Evolutionary conservation across 306 rosid genomes (phyloP).

Genomic region (Aeschynomene evenia): DNA sequence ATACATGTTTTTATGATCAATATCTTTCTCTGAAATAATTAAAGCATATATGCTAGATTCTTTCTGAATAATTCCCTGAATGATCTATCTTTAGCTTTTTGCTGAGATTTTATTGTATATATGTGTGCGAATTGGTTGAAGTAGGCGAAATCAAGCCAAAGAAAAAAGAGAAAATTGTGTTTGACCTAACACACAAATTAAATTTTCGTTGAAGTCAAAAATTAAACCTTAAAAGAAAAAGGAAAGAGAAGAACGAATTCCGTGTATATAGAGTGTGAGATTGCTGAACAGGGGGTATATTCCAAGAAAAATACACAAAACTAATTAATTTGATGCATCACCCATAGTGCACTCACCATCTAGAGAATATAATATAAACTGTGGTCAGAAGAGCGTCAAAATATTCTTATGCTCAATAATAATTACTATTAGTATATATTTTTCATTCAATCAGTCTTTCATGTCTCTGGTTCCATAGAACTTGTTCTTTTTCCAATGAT

Average conservation of each 20-base stretch:
- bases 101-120: not conserved
- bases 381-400: slow-evolving; percentile 28
- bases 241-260: not conserved
- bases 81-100: too few species aligned
- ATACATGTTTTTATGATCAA: not conserved
- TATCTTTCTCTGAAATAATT: not conserved
- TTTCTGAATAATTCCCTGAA: not conserved
- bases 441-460: slow-evolving; percentile 7
- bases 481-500: slow-evolving; percentile 37
- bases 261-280: not conserved
- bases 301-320: slow-evolving; percentile 8
- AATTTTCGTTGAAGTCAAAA: slow-evolving; percentile 54
- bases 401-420: slow-evolving; percentile 19
- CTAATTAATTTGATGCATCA: slow-evolving; percentile 32
- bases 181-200: not conserved
- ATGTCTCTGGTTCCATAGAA: slow-evolving; percentile 26
- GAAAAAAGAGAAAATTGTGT: too few species aligned
- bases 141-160: not conserved
- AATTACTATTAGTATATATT: slow-evolving; percentile 6
- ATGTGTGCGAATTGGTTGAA: not conserved
- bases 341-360: slow-evolving; percentile 38
- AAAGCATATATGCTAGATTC: slow-evolving; percentile 5
- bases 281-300: slow-evolving; percentile 14
- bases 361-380: slow-evolving; percentile 28
- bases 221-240: slow-evolving; percentile 35